Percentiles rank a stretch among this genome's conserved stretches.
Conservation (phyloP, 164 flowering plant species). For the Liriodendron chinense region DNA sequence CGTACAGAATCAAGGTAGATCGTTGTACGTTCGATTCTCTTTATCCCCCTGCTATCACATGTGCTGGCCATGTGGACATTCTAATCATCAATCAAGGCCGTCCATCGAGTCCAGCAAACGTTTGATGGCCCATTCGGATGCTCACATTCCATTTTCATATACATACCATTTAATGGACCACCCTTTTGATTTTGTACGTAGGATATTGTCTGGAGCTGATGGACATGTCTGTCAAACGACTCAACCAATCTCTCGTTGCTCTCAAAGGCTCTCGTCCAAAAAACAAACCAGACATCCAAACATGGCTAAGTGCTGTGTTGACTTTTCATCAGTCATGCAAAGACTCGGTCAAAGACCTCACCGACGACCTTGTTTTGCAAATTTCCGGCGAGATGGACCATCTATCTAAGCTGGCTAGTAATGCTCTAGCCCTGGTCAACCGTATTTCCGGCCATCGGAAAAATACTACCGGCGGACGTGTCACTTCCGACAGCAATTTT, state of each 20-base stretch:
- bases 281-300: constrained; percentile 41
- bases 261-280: constrained; percentile 24
- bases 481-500: not conserved
- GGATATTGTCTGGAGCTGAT: constrained; percentile 38
- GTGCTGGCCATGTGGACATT: not conserved
- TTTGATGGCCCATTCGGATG: not conserved
- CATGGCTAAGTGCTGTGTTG: constrained; percentile 56
- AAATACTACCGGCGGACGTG: not conserved
- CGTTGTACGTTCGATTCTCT: no score
- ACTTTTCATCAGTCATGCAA: constrained; percentile 47
- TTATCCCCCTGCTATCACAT: not conserved
- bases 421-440: constrained; percentile 45
- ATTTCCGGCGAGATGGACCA: constrained; percentile 35
- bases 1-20: no score
- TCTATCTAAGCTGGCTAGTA: constrained; percentile 38
- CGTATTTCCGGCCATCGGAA: constrained; percentile 17
- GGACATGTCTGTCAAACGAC: constrained; percentile 39
- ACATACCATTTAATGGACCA: not conserved
- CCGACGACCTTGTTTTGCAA: not conserved
- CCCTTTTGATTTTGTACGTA: constrained; percentile 9
- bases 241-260: constrained; percentile 39
- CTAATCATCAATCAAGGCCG: not conserved
- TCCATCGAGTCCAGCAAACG: not conserved
- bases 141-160: not conserved
- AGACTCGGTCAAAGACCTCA: constrained; percentile 23